A percentile compares a stretch with the other conserved stretches of the same genome.
Evolutionary conservation across 2,329 filamentous ascomycete genomes (phyloP).

Genomic region (Fusarium albidum): DNA sequence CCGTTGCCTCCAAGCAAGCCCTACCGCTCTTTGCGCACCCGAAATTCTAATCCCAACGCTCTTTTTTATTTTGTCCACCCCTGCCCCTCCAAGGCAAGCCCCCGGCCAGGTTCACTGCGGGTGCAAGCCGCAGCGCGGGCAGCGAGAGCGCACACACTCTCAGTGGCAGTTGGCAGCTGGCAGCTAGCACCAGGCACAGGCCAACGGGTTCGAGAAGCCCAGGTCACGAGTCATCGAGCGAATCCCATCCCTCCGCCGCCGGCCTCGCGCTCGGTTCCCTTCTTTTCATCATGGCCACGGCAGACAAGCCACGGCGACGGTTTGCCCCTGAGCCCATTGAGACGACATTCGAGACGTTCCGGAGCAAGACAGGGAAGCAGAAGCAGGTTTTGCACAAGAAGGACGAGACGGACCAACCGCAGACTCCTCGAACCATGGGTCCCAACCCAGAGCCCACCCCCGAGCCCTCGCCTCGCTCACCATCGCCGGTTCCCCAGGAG

Average conservation of each 20-base stretch:
- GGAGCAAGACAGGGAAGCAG: slow-evolving; percentile 48
- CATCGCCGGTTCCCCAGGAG: slow-evolving; percentile 53
- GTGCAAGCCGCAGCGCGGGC: slow-evolving; percentile 13
- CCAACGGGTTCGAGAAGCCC: slow-evolving; percentile 24
- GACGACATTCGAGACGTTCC: slow-evolving; percentile 70
- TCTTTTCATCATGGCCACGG: slow-evolving; percentile 51
- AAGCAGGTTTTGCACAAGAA: slow-evolving; percentile 24
- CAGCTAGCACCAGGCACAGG: slow-evolving; percentile 1
- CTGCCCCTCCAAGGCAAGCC: slow-evolving; percentile 33
- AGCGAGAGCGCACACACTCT: slow-evolving; percentile 27
- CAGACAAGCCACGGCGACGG: slow-evolving; percentile 59
- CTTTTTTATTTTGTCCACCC: slow-evolving; percentile 34
- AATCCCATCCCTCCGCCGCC: not conserved
- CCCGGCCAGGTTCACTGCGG: slow-evolving; percentile 17
- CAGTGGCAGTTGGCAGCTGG: too few relatives aligned
- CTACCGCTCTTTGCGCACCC: slow-evolving; percentile 11
- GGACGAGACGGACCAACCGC: slow-evolving; percentile 10
- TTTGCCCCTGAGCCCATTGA: slow-evolving; percentile 77
- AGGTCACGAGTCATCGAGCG: slow-evolving; percentile 26
- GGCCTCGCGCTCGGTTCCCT: slow-evolving; percentile 40
- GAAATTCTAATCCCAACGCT: slow-evolving; percentile 11
- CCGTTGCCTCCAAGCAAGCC: not conserved
- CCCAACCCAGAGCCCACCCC: slow-evolving; percentile 67
- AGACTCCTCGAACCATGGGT: slow-evolving; percentile 44
- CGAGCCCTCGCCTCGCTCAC: slow-evolving; percentile 60